Base-by-base conservation (phyloP, 2,329 filamentous ascomycete genomes). In the Claviceps sp. region DNA sequence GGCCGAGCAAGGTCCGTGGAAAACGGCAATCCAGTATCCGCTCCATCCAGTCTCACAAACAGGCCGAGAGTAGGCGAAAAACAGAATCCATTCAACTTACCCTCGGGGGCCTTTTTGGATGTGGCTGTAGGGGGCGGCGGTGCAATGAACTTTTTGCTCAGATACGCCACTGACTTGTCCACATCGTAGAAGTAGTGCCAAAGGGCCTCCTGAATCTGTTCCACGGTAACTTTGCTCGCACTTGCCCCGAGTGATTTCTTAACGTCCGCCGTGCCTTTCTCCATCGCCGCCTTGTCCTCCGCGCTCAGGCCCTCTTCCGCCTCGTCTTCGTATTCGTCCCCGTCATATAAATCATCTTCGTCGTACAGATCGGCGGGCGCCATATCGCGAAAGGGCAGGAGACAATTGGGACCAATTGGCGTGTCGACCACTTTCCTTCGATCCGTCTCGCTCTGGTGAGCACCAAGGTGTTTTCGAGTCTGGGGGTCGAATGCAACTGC, bases 161-260 rank as follows among this genome's bases (percentile, higher is more conserved):
- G 69, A 63, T 94, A 96, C 52, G 78, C 75, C 40, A 94, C 84
- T 1, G 88, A 82, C 68, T 95, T 95, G 53, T 82, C 85, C 34
- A 95, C 75, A 61, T 98, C 90, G 65, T 90, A 97, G 66, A 91
- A 97, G 68, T 96, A 96, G 68, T 98, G 82, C 89, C 89, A 97
- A 16, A 98, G 69, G 0, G 90, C 80, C 55, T 97, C 91, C 65
- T 95, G 82, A 56, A 96, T 91, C 63, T 95, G 85, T 40, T 62
- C 66, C 46, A 66, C 70, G 39, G 74, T 77, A 59, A 84, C 74
- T 55, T 78, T 81, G 57, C 70, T 70, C 37, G 75, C 72, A 55
- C 79, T 73, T 10, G 70, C 66, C 6, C 81, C 84, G n/a, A 95
- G 72, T 8, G 77, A 75, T 55, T 74, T 73, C 54, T 80, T 76